A percentile compares a stretch with the other conserved stretches of the same genome.
Evolutionary conservation across 2,329 filamentous ascomycete genomes (phyloP).

Genomic region (Incumbomyces lentus): DNA sequence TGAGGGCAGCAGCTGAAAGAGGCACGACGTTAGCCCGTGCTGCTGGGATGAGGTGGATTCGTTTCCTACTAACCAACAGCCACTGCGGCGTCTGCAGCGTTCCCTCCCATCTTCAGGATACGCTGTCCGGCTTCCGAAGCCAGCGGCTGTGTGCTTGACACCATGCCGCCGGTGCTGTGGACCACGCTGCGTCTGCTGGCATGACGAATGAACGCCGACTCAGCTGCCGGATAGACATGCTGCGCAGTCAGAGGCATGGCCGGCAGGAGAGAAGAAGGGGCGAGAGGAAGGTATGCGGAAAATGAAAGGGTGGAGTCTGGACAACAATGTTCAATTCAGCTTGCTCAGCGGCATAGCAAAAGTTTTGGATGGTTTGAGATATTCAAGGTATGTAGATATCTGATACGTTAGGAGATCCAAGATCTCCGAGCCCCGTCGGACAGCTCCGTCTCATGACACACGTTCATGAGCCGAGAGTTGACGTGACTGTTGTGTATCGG

Average conservation of each 20-base stretch:
- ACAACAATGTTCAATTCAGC: too few relatives aligned
- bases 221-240: conserved; percentile 40
- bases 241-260: conserved; percentile 23
- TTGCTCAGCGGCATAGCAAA: too few relatives aligned
- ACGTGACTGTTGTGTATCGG: too few relatives aligned
- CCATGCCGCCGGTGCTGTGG: conserved; percentile 84
- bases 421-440: too few relatives aligned
- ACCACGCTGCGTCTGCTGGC: conserved; percentile 80
- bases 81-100: conserved; percentile 51
- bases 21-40: conserved; percentile 5
- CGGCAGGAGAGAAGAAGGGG: not conserved
- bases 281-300: too few relatives aligned
- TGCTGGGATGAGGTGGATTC: not conserved
- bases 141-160: conserved; percentile 79
- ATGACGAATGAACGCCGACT: conserved; percentile 47
- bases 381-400: too few relatives aligned
- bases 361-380: too few relatives aligned
- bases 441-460: too few relatives aligned
- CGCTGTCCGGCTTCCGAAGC: conserved; percentile 80
- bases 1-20: conserved; percentile 66
- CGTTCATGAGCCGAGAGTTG: too few relatives aligned
- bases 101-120: conserved; percentile 77
- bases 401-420: too few relatives aligned
- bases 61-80: conserved; percentile 1
- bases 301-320: too few relatives aligned